Conservation (phyloP, 129 eudicot genomes). For the Lactuca saligna region DNA sequence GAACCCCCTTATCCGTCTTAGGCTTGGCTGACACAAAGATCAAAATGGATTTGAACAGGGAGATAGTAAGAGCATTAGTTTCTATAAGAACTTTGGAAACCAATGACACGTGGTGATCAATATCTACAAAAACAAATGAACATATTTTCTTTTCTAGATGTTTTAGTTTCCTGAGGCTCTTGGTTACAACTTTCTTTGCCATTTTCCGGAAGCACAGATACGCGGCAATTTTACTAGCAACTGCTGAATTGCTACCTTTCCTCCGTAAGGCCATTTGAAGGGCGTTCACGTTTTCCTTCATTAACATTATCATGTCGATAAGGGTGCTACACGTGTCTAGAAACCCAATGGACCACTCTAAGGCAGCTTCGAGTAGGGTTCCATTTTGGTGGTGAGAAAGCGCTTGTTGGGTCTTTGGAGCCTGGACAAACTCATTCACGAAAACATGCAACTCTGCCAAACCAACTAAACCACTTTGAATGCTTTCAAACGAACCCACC, state of each 20-base stretch:
- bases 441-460: constrained; percentile 44
- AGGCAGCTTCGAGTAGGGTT: constrained; percentile 20
- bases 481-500: constrained; percentile 5
- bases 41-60: constrained; percentile 25
- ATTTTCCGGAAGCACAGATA: constrained; percentile 40
- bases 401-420: constrained; percentile 31
- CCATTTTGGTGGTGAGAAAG: constrained; percentile 20
- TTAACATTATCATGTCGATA: constrained; percentile 19
- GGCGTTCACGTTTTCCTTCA: constrained; percentile 38
- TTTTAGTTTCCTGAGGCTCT: constrained; percentile 34
- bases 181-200: constrained; percentile 29
- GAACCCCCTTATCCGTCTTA: background rate
- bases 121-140: constrained; percentile 7
- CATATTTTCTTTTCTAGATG: constrained; percentile 31
- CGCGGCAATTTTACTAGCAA: constrained; percentile 9
- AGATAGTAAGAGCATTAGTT: constrained; percentile 4
- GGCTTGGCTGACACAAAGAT: background rate
- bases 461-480: constrained; percentile 36
- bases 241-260: constrained; percentile 31
- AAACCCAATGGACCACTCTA: constrained; percentile 33
- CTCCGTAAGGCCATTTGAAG: constrained; percentile 49
- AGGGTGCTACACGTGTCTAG: constrained; percentile 34
- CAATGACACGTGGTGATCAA: background rate
- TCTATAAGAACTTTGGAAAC: constrained; percentile 29
- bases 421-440: constrained; percentile 28